phyloP scores from a whole-genome alignment of 129 eudicot species.

The Pseudognaphalium luteoalbum region DNA sequence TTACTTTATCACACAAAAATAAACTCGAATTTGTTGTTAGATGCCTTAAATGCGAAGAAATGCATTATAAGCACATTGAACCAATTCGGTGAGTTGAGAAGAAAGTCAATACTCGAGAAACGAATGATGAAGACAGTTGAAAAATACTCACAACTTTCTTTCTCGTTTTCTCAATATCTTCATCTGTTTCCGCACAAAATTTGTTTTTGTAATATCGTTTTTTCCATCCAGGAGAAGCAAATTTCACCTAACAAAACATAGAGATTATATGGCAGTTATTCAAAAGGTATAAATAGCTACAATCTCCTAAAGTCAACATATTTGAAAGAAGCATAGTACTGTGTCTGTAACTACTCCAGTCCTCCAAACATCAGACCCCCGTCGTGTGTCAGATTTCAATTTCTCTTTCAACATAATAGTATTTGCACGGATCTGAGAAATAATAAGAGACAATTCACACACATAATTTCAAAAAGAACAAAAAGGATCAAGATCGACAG shows the following conservation, averaged over 20 bases:
- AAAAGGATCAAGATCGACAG: neutral
- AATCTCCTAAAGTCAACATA: neutral
- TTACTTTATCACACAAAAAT: no score
- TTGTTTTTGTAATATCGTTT: slow-evolving; percentile 52
- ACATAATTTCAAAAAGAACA: neutral
- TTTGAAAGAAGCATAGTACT: slow-evolving; percentile 27
- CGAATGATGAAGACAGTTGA: neutral
- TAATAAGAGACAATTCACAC: neutral
- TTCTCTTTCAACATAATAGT: slow-evolving; percentile 47
- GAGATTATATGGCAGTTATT: neutral
- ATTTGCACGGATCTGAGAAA: slow-evolving; percentile 35
- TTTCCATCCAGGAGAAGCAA: slow-evolving; percentile 49
- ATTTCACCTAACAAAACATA: slow-evolving; percentile 42
- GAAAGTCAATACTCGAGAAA: neutral
- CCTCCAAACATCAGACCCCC: slow-evolving; percentile 34
- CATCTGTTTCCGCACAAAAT: slow-evolving; percentile 37
- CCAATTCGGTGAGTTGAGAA: neutral
- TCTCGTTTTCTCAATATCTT: slow-evolving; percentile 37
- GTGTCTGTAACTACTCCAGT: slow-evolving; percentile 40
- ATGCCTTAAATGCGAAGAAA: neutral
- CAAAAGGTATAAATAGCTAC: no score
- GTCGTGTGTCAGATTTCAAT: slow-evolving; percentile 31
- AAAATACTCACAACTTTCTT: slow-evolving; percentile 40
- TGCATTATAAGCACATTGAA: neutral
- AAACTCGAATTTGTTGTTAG: neutral